Evolutionary conservation across 1,284 basidiomycete species (phyloP), one percentile per base, ranked within the genome.

Genomic region (Ustilago bromivora): DNA sequence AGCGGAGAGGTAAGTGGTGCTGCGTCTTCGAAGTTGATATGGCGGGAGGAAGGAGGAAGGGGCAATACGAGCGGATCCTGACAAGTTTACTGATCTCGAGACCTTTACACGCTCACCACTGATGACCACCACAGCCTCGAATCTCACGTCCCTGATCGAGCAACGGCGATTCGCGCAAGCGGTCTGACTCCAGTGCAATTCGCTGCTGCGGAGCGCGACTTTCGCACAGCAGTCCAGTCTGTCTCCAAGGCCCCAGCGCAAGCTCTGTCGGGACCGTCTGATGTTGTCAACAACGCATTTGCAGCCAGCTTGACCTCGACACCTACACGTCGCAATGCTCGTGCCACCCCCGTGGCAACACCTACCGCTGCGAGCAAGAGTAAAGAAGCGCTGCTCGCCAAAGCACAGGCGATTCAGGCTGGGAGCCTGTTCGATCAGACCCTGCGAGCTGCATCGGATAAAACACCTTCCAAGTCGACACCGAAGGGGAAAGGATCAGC

Each of bases 381-480:
- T 57, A 65, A 68, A n/a, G 58, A 69, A 36, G 72, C 66, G n/a
- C 59, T 78, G 47, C 46, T 75, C 17, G 76, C 76, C 23, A 78
- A 75, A 41, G 76, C 76, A 12, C 76, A 78, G 35, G 76, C 76
- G 0, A 54, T 71, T 15, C 76, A 78, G 32, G 68, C 71, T 32
- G 76, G 71, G 10, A 69, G 68, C 51, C 60, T 78, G 12, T 78
- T 78, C 28, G 71, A 73, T 46, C 66, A 66, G 46, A 64, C 75
- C 1, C 64, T 76, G 69, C 61, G 70, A 47, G 57, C 66, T 31
- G 32, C 13, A 12, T 53, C 61, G 28, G 49, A 49, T 15, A 53
- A 56, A 0, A 56, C 57, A 4, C 36, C 57, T 10, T 34, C 53
- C 7, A 55, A 38, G 17, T 10, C 61, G 12, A 34, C 57, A 6